A percentile compares a stretch with the other conserved stretches of the same genome.
Evolutionary conservation across 169 alveolate species (phyloP).

Genomic region (Perkinsus marinus): DNA sequence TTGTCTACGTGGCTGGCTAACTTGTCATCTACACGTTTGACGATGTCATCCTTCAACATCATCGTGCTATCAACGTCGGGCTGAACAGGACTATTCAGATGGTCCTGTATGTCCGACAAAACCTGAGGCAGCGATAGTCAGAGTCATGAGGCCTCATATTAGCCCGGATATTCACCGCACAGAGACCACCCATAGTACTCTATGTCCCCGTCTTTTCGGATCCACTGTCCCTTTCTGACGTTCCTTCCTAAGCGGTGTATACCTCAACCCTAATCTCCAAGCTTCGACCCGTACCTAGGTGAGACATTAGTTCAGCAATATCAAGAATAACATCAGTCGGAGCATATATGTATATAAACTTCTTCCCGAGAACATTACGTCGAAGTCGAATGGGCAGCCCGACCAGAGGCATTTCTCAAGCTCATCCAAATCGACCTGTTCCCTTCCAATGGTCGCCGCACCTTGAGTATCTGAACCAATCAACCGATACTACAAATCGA

Average conservation of each 20-base stretch:
- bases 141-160: no score
- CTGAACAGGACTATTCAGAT: constrained; percentile 74
- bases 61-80: constrained; percentile 82
- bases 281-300: not conserved
- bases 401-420: not conserved
- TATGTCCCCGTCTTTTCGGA: not conserved
- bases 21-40: constrained; percentile 67
- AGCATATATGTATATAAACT: not conserved
- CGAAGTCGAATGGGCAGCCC: not conserved
- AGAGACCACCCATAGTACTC: no score
- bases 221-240: not conserved
- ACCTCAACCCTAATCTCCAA: not conserved
- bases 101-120: constrained; percentile 72
- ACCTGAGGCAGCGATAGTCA: constrained; percentile 49
- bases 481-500: not conserved
- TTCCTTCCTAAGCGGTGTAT: not conserved
- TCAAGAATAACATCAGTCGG: no score
- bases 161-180: no score
- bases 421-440: constrained; percentile 1
- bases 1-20: constrained; percentile 56
- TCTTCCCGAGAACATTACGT: not conserved
- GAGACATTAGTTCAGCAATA: no score
- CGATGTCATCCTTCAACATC: constrained; percentile 68
- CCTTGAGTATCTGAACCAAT: not conserved
- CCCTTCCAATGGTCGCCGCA: not conserved